Evolutionary conservation across 1,139 yeast species (phyloP).

Genomic region (Hemisphaericaspora lyxosophila): DNA sequence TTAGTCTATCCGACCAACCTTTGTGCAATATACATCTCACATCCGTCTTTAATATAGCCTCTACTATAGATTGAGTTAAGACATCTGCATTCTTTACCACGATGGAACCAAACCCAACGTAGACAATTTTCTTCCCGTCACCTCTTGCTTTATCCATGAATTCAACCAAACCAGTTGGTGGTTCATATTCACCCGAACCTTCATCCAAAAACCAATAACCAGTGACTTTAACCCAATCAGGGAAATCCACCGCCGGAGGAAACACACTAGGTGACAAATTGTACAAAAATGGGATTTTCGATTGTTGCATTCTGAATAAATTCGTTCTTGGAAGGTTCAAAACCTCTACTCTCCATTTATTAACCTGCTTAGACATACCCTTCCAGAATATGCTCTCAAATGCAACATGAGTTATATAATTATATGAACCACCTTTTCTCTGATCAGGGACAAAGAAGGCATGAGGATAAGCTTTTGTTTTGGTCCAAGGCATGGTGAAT

Average conservation of each 20-base stretch:
- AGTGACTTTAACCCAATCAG: slow-evolving; percentile 91
- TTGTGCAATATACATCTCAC: slow-evolving; percentile 85
- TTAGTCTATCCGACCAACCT: slow-evolving; percentile 88
- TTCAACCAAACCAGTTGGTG: slow-evolving; percentile 57
- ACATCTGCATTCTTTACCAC: slow-evolving; percentile 82
- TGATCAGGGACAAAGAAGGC: slow-evolving; percentile 95
- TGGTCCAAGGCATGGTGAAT: slow-evolving; percentile 98
- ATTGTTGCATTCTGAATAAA: slow-evolving; percentile 68
- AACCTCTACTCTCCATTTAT: slow-evolving; percentile 76
- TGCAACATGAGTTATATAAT: slow-evolving; percentile 85
- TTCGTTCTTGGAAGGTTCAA: slow-evolving; percentile 69
- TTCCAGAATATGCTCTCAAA: slow-evolving; percentile 94
- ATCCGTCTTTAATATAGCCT: slow-evolving; percentile 75
- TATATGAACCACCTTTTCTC: slow-evolving; percentile 88
- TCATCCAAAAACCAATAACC: slow-evolving; percentile 95
- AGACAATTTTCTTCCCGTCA: slow-evolving; percentile 70
- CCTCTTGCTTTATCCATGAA: slow-evolving; percentile 65
- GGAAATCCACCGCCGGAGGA: slow-evolving; percentile 91
- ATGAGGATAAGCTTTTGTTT: slow-evolving; percentile 93
- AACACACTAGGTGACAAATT: slow-evolving; percentile 84
- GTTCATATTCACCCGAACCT: slow-evolving; percentile 58
- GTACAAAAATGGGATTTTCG: slow-evolving; percentile 82
- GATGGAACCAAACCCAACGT: slow-evolving; percentile 94
- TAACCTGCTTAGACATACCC: slow-evolving; percentile 86
- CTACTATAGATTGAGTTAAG: slow-evolving; percentile 73